Percentiles rank a stretch among this genome's conserved stretches.
Conservation (phyloP, 768 basidiomycete genomes). For the Kwoniella newhampshirensis region DNA sequence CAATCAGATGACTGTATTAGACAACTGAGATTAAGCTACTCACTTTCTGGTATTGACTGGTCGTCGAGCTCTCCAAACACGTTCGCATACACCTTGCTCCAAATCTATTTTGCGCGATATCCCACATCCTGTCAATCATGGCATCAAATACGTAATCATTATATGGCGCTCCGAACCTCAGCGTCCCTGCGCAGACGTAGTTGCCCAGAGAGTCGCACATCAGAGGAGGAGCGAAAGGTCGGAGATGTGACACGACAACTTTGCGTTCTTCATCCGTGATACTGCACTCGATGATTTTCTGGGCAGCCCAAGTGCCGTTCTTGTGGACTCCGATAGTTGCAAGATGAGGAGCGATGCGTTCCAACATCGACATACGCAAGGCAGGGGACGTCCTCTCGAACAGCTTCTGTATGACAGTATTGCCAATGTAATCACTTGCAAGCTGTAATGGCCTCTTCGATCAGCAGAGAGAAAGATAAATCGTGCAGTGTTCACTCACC, state of each 20-base stretch:
- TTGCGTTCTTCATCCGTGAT: slow-evolving; percentile 80
- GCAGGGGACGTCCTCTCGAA: slow-evolving; percentile 81
- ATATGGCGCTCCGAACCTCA: slow-evolving; percentile 82
- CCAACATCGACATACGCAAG: slow-evolving; percentile 84
- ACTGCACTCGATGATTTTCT: slow-evolving; percentile 97
- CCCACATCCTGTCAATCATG: slow-evolving; percentile 96
- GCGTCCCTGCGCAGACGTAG: slow-evolving; percentile 59
- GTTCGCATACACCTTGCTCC: slow-evolving; percentile 98
- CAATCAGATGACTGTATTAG: too few species aligned
- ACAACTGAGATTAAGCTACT: slow-evolving; percentile 18
- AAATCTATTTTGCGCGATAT: slow-evolving; percentile 94
- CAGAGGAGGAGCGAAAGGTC: slow-evolving; percentile 88
- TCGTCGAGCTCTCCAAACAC: slow-evolving; percentile 85
- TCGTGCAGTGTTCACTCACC: slow-evolving; percentile 26
- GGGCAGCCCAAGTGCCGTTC: slow-evolving; percentile 99
- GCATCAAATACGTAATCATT: slow-evolving; percentile 98
- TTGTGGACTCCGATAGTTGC: slow-evolving; percentile 99
- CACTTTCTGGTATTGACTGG: slow-evolving; percentile 78
- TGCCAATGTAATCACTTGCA: slow-evolving; percentile 96
- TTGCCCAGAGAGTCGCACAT: slow-evolving; percentile 70
- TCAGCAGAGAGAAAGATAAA: background rate
- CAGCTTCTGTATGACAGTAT: slow-evolving; percentile 95
- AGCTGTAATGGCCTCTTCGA: slow-evolving; percentile 54
- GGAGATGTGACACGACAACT: slow-evolving; percentile 78
- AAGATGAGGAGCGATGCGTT: slow-evolving; percentile 86